Evolutionary conservation across 2,329 filamentous ascomycete genomes (phyloP).

Genomic region (Thelonectria olida): DNA sequence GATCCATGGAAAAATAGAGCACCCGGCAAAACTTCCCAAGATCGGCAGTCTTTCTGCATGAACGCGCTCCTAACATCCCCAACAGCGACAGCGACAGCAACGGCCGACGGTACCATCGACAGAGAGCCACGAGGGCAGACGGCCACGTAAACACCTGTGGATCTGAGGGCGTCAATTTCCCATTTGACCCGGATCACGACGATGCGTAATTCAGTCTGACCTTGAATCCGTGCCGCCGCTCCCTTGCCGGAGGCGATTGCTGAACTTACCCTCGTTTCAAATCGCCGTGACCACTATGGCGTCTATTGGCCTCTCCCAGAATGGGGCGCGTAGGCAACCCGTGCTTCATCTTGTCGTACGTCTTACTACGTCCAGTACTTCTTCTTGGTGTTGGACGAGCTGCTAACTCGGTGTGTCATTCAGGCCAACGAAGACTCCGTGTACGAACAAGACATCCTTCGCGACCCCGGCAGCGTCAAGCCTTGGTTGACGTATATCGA

Average conservation of each 20-base stretch:
- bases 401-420: constrained; percentile 40
- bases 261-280: constrained; percentile 1
- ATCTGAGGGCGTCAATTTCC: constrained; percentile 11
- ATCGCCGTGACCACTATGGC: constrained; percentile 29
- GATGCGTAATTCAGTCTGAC: constrained; percentile 36
- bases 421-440: constrained; percentile 88
- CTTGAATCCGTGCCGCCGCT: constrained; percentile 15
- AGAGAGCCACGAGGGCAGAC: background rate
- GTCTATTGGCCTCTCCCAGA: constrained; percentile 34
- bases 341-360: constrained; percentile 61
- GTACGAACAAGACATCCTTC: constrained; percentile 95
- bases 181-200: constrained; percentile 24
- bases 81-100: background rate
- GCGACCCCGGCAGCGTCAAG: constrained; percentile 85
- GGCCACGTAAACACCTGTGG: constrained; percentile 4
- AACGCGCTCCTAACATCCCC: background rate
- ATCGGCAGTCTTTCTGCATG: background rate
- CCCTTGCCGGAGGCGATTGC: constrained; percentile 18
- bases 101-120: background rate
- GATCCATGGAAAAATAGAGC: constrained; percentile 35
- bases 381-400: background rate
- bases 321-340: constrained; percentile 53
- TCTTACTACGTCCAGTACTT: constrained; percentile 17
- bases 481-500: constrained; percentile 96
- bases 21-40: constrained; percentile 22